These are phyloP conservation scores for Chlamydomonas schloesseri DNA, from an alignment of 139 green algal genomes.

Conservation along the genomic window DNA sequence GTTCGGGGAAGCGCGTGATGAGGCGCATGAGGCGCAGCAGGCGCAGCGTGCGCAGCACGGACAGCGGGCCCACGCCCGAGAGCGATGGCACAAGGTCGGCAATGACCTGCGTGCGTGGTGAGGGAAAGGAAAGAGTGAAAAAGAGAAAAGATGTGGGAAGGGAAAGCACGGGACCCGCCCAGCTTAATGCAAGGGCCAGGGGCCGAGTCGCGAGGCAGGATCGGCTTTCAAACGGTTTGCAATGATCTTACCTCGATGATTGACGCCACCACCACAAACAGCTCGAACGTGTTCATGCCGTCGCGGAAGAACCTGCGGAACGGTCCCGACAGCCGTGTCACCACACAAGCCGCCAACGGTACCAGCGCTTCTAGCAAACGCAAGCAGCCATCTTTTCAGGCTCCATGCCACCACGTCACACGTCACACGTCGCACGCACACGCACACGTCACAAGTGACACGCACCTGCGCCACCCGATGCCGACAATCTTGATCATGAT, in stretches of 20 bases:
- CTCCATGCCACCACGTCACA: no score
- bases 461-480: not conserved
- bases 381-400: no score
- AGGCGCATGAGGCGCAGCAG: constrained; percentile 27
- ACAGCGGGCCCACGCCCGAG: not conserved
- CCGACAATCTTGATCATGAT: not conserved
- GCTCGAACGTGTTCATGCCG: constrained; percentile 27
- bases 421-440: no score
- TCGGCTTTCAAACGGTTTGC: no score
- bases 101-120: not conserved
- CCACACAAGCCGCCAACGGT: not conserved
- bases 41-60: constrained; percentile 22
- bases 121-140: no score
- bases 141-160: no score
- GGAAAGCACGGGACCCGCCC: no score
- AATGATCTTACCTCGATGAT: not conserved
- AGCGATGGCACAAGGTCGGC: not conserved
- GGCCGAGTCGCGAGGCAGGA: no score
- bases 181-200: no score
- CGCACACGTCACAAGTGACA: no score
- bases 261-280: not conserved
- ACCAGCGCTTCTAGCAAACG: no score
- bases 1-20: constrained; percentile 1
- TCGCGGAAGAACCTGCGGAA: not conserved
- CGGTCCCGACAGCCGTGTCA: not conserved